These are phyloP conservation scores for Guadua angustifolia DNA, from an alignment of 176 grass and related monocot species.

Conservation along the genomic window DNA sequence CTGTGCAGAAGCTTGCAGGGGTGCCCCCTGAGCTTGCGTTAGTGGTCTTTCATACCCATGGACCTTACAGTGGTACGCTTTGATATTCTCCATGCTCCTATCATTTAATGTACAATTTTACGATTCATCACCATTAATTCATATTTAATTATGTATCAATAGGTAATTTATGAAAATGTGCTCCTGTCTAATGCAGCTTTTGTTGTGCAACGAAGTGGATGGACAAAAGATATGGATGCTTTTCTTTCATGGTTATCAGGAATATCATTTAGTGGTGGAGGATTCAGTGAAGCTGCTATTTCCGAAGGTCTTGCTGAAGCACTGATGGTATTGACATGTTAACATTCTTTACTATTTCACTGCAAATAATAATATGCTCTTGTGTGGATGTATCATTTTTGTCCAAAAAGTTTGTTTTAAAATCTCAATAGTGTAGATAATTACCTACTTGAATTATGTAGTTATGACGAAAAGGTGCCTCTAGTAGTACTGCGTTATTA, in stretches of 20 bases:
- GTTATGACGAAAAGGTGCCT: constrained; percentile 9
- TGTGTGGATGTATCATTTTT: not conserved
- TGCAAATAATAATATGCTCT: not conserved
- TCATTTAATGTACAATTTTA: constrained; percentile 5
- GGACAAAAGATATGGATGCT: constrained; percentile 83
- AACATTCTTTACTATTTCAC: not conserved
- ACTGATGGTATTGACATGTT: constrained; percentile 59
- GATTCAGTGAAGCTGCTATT: constrained; percentile 75
- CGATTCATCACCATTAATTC: not conserved
- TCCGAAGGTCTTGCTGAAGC: constrained; percentile 93
- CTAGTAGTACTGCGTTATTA: not conserved
- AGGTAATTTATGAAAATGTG: constrained; percentile 29
- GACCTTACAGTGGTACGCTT: constrained; percentile 71
- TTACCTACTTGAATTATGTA: constrained; percentile 17
- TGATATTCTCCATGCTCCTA: constrained; percentile 12
- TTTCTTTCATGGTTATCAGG: constrained; percentile 82
- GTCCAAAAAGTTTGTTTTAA: constrained; percentile 10
- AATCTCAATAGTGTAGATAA: not conserved
- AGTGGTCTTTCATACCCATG: constrained; percentile 82
- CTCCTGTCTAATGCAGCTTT: constrained; percentile 58
- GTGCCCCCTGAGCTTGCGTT: constrained; percentile 69
- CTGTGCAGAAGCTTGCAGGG: constrained; percentile 62
- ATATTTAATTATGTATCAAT: constrained; percentile 12
- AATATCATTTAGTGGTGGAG: constrained; percentile 80
- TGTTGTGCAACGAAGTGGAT: constrained; percentile 77